These are phyloP conservation scores for Gentiana dahurica DNA, from an alignment of 257 asterid genomes.

Conservation along the genomic window DNA sequence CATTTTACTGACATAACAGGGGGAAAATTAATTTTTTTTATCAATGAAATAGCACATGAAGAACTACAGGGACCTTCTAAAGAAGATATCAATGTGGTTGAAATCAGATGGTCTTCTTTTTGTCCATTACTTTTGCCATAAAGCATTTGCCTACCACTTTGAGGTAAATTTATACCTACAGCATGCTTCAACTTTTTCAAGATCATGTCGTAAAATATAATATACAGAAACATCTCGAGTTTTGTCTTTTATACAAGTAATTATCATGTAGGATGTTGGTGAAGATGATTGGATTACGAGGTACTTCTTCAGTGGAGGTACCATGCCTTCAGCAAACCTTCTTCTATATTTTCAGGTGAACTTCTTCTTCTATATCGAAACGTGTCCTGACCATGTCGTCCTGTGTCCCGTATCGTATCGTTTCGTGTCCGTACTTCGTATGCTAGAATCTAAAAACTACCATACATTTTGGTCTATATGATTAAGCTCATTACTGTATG, in stretches of 20 bases:
- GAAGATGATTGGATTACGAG: conserved; percentile 95
- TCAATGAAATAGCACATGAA: conserved; percentile 69
- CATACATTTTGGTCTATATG: no score
- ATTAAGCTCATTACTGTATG: no score
- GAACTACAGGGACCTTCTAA: conserved; percentile 67
- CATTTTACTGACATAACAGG: conserved; percentile 1
- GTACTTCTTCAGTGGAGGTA: conserved; percentile 89
- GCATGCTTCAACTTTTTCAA: not conserved
- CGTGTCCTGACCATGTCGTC: no score
- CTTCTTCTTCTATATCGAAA: not conserved
- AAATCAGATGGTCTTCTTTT: conserved; percentile 65
- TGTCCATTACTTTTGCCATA: conserved; percentile 81
- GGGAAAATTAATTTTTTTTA: not conserved
- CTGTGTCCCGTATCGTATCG: no score
- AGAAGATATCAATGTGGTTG: conserved; percentile 88
- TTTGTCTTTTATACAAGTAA: not conserved
- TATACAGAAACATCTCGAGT: not conserved
- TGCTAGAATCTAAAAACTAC: no score
- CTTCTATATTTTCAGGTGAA: conserved; percentile 95
- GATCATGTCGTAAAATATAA: not conserved
- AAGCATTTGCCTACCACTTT: conserved; percentile 81
- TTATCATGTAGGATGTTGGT: conserved; percentile 44
- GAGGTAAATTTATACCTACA: conserved; percentile 40
- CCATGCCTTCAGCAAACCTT: conserved; percentile 83
- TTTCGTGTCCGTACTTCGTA: no score